Percentiles rank a stretch among this genome's conserved stretches.
These are phyloP conservation scores for Diaporthe amygdali DNA, from an alignment of 2,329 filamentous ascomycete species.

Conservation along the genomic window DNA sequence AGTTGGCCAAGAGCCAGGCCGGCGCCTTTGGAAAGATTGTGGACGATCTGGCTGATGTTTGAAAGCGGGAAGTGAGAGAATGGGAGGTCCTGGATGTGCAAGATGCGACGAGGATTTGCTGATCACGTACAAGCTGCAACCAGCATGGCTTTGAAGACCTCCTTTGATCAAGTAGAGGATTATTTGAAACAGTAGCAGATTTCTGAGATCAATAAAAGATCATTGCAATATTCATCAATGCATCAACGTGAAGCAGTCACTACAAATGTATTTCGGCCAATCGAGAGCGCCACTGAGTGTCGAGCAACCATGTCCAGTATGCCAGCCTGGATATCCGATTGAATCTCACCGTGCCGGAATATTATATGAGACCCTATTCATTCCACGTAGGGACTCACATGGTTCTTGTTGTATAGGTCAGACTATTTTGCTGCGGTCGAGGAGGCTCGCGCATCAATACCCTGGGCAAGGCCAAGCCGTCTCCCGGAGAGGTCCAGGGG, in stretches of 20 bases:
- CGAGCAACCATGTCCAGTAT: background rate
- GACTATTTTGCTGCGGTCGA: background rate
- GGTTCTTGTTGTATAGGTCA: background rate
- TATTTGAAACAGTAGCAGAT: background rate
- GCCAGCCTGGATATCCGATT: background rate
- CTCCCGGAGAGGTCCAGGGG: background rate
- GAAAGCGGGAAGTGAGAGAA: background rate
- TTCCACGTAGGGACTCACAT: no score
- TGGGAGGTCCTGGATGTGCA: background rate
- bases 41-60: background rate
- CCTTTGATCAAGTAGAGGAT: background rate
- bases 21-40: constrained; percentile 11
- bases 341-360: background rate
- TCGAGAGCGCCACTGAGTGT: background rate
- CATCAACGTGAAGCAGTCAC: background rate
- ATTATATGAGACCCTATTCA: no score
- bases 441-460: no score
- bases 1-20: constrained; percentile 9
- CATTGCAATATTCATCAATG: background rate
- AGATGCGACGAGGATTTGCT: background rate
- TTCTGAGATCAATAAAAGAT: background rate
- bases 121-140: background rate
- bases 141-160: background rate
- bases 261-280: background rate
- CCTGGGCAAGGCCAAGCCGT: background rate